Conservation (phyloP, 768 basidiomycete species). For the Phylloporus sp. region DNA sequence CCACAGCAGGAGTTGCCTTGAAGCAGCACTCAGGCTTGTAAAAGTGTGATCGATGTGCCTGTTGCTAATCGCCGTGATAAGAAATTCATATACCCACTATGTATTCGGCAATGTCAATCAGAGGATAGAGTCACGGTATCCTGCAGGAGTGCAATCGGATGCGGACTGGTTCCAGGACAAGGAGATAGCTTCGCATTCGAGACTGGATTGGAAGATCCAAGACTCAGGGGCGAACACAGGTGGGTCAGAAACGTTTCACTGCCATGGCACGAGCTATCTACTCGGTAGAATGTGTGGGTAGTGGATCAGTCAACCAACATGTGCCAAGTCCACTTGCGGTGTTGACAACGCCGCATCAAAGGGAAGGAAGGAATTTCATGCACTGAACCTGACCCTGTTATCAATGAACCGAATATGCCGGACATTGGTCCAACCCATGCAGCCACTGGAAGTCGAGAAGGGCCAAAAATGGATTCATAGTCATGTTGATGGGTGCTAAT, state of each 20-base stretch:
- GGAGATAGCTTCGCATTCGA: slow-evolving; percentile 18
- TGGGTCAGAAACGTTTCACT: slow-evolving; percentile 27
- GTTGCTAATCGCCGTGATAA: slow-evolving; percentile 1
- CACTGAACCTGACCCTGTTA: background rate
- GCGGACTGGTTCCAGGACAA: too few species aligned
- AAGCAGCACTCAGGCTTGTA: slow-evolving; percentile 6
- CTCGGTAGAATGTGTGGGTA: slow-evolving; percentile 12
- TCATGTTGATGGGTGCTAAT: background rate
- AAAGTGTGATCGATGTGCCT: too few species aligned
- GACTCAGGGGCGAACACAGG: slow-evolving; percentile 21
- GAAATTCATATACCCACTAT: too few species aligned
- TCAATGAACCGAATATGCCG: background rate
- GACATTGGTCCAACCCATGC: background rate
- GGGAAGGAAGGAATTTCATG: background rate
- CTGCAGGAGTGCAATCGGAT: too few species aligned
- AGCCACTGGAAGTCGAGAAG: too few species aligned
- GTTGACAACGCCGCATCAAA: slow-evolving; percentile 7
- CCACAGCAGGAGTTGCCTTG: slow-evolving; percentile 4
- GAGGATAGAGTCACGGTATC: slow-evolving; percentile 4
- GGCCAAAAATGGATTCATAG: background rate
- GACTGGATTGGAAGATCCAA: slow-evolving; percentile 22
- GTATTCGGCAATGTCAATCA: too few species aligned
- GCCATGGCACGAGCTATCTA: slow-evolving; percentile 10
- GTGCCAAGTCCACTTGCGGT: slow-evolving; percentile 1
- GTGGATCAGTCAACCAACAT: slow-evolving; percentile 8